Percentiles rank a stretch among this genome's conserved stretches.
Evolutionary conservation across 2,329 filamentous ascomycete genomes (phyloP).

Genomic region (Ceratocystis variospora): DNA sequence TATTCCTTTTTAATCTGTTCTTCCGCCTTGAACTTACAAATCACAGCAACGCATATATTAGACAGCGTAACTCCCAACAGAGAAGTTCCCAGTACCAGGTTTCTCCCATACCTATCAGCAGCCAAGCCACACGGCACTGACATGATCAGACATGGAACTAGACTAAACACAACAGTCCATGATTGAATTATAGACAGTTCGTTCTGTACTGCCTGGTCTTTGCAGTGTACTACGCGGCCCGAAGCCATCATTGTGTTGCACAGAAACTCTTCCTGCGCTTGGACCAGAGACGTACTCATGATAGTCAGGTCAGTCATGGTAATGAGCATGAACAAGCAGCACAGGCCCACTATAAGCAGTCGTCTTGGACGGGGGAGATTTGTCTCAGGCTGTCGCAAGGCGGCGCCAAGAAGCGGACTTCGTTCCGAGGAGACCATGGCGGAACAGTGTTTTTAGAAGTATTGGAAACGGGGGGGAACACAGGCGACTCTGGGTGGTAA

Average conservation of each 20-base stretch:
- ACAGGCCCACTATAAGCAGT: slow-evolving; percentile 5
- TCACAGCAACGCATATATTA: slow-evolving; percentile 12
- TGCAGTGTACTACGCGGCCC: slow-evolving; percentile 17
- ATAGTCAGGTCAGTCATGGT: slow-evolving; percentile 15
- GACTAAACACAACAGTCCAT: slow-evolving; percentile 20
- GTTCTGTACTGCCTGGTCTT: slow-evolving; percentile 20
- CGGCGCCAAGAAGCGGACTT: not conserved
- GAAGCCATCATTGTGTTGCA: not conserved
- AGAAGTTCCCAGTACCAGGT: slow-evolving; percentile 19
- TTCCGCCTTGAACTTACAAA: slow-evolving; percentile 12
- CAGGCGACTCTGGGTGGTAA: not conserved
- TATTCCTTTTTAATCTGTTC: not conserved
- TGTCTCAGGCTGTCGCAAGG: not conserved
- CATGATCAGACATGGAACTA: slow-evolving; percentile 20
- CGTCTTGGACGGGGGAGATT: not conserved
- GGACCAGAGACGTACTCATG: slow-evolving; percentile 18
- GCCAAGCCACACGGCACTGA: slow-evolving; percentile 21
- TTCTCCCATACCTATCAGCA: slow-evolving; percentile 20
- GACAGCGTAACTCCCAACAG: slow-evolving; percentile 18
- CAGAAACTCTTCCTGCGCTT: slow-evolving; percentile 18
- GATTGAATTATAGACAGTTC: slow-evolving; percentile 21
- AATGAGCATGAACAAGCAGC: slow-evolving; percentile 18
- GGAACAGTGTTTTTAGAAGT: not conserved
- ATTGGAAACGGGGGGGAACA: not conserved
- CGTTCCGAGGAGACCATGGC: not conserved